Conservation (phyloP, 2,329 filamentous ascomycete genomes). For the Chlorencoelia australis region DNA sequence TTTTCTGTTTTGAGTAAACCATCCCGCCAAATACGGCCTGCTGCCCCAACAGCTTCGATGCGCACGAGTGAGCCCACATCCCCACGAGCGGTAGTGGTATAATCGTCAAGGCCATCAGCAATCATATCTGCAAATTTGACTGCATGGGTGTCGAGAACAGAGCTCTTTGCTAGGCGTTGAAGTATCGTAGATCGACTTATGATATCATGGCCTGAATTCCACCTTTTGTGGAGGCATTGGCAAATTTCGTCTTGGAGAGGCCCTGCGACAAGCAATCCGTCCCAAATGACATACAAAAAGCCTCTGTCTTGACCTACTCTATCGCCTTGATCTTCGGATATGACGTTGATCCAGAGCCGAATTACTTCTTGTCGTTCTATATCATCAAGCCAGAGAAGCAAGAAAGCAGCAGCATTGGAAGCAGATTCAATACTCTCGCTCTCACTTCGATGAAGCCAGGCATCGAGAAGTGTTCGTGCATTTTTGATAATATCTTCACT, state of each 20-base stretch:
- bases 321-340: slow-evolving; percentile 28
- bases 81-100: slow-evolving; percentile 72
- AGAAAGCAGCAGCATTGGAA: slow-evolving; percentile 40
- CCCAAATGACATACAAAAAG: slow-evolving; percentile 41
- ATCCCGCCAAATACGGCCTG: slow-evolving; percentile 35
- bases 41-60: slow-evolving; percentile 62
- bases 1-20: slow-evolving; percentile 3
- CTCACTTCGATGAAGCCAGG: slow-evolving; percentile 42
- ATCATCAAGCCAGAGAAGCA: slow-evolving; percentile 36
- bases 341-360: slow-evolving; percentile 36
- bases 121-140: slow-evolving; percentile 27
- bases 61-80: slow-evolving; percentile 85
- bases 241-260: slow-evolving; percentile 22
- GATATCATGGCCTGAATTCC: slow-evolving; percentile 39
- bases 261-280: slow-evolving; percentile 8
- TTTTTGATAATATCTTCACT: background rate
- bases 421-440: slow-evolving; percentile 38
- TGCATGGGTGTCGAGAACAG: slow-evolving; percentile 22
- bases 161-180: slow-evolving; percentile 40
- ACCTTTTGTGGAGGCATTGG: slow-evolving; percentile 40
- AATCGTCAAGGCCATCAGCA: slow-evolving; percentile 65
- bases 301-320: slow-evolving; percentile 30
- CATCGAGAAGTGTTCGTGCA: slow-evolving; percentile 1
- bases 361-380: slow-evolving; percentile 33
- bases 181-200: slow-evolving; percentile 46